phyloP scores from a whole-genome alignment of 129 eudicot species.

The sunflower (Helianthus annuus) region DNA sequence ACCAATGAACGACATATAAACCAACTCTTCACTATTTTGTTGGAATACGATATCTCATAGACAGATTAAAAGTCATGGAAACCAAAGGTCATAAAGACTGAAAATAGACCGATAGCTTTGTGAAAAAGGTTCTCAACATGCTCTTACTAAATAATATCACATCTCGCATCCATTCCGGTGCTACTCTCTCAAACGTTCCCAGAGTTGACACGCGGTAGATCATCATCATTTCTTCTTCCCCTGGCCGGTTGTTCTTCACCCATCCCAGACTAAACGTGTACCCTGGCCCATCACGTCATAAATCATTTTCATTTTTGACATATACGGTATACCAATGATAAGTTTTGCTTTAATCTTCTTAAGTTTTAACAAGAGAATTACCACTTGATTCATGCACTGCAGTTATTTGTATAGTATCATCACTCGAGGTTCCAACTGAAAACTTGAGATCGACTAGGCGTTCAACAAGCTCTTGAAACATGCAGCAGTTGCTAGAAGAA shows the following conservation, averaged over 20 bases:
- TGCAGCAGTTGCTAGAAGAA: constrained; percentile 44
- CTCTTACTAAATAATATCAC: constrained; percentile 55
- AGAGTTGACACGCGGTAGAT: constrained; percentile 55
- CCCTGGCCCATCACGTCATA: constrained; percentile 40
- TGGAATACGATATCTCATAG: not conserved
- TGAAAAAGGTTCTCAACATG: constrained; percentile 71
- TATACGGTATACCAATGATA: not conserved
- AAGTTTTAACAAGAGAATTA: constrained; percentile 31
- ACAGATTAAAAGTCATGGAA: not conserved
- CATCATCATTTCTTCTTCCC: constrained; percentile 53
- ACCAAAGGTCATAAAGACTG: constrained; percentile 26
- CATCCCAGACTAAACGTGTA: constrained; percentile 73
- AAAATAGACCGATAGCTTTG: constrained; percentile 52
- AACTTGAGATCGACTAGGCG: constrained; percentile 63
- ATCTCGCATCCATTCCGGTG: constrained; percentile 91
- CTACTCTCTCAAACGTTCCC: constrained; percentile 86
- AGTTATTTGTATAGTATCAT: constrained; percentile 43
- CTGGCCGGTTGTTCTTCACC: constrained; percentile 37
- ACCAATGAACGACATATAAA: no score
- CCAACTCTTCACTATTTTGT: not conserved
- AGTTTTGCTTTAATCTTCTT: not conserved
- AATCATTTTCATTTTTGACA: not conserved
- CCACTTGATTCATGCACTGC: constrained; percentile 86
- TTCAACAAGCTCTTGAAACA: constrained; percentile 81
- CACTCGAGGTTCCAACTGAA: constrained; percentile 44